phyloP scores from a whole-genome alignment of 805 yeast genomes.

The Priceomyces melissophilus region DNA sequence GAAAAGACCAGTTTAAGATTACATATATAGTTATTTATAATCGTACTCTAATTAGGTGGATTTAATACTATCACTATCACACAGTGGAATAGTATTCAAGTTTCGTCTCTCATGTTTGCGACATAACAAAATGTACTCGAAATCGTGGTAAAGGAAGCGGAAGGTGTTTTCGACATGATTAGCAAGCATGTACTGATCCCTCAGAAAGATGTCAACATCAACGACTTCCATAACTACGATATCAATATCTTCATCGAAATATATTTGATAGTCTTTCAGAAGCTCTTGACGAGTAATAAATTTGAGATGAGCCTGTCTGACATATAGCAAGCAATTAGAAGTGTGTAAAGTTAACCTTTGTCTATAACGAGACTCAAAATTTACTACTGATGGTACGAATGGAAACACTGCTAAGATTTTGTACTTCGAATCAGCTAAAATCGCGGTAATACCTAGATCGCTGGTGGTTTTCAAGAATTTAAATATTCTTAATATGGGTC shows the following conservation, averaged over 20 bases:
- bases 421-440: conserved; percentile 31
- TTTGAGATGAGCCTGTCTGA: conserved; percentile 25
- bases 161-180: conserved; percentile 17
- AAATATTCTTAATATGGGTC: conserved; percentile 28
- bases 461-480: conserved; percentile 20
- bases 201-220: conserved; percentile 28
- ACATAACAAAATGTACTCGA: conserved; percentile 6
- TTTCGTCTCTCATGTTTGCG: neutral
- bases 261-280: conserved; percentile 8
- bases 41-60: too few relatives aligned
- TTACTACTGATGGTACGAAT: conserved; percentile 20
- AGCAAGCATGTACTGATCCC: conserved; percentile 26
- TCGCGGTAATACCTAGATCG: conserved; percentile 23
- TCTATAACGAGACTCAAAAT: conserved; percentile 27
- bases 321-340: conserved; percentile 20
- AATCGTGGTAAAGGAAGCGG: conserved; percentile 22
- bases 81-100: too few relatives aligned
- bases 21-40: too few relatives aligned
- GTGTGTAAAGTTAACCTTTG: conserved; percentile 35
- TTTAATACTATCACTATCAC: too few relatives aligned
- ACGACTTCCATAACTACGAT: conserved; percentile 25
- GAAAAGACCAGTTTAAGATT: too few relatives aligned
- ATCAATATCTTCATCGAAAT: conserved; percentile 11
- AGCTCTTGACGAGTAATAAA: conserved; percentile 16
- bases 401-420: conserved; percentile 29